Evolutionary conservation across 2,329 filamentous ascomycete species (phyloP), one percentile per base, ranked within the genome.

Genomic region (Talaromyces pinophilus): DNA sequence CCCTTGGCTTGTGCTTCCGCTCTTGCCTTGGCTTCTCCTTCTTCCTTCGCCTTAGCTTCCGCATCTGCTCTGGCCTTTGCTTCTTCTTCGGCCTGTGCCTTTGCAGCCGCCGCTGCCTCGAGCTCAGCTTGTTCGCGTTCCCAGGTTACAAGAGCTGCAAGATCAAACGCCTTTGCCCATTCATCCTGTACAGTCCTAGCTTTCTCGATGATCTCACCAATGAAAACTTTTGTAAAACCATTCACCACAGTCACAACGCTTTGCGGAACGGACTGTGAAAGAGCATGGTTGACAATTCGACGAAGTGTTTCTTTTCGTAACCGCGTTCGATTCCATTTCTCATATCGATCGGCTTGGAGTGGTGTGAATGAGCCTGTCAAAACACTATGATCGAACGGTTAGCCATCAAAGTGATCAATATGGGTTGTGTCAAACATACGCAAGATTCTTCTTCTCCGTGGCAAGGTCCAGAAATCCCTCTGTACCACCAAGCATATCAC

Each of bases 191-290:
- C 87, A 10, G 86, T 85, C 65, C 87, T 80, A 17, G 88, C 88
- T 70, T 85, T 83, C 75, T 90, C 88, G 64, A 90, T 84, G 65
- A 90, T 82, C 70, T 88, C 86, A 61, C 87, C 88, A 13, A 87
- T 86, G 76, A 89, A 90, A 69, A 88, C 83, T 75, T 90, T 90
- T 22, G 86, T 86, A 73, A 88, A 89, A 11, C 86, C 86, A 50
- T 84, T 86, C 62, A 90, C 86, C 5, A 86, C 86, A 15, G 86
- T 87, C 46, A 90, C 84, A 62, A 90, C 87, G 68, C 84, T 86
- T 33, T 84, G 82, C 0, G 88, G 88, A 5, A 90, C 87, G 57
- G 86, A 88, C 74, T 90, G 88, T 1, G 85, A 87, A 46, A 90
- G 83, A 1, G 87, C 88, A 73, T 88, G 86, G 71, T 90, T 90